Base-by-base conservation (phyloP, 2,329 filamentous ascomycete genomes). In the Elsinoe batatas region DNA sequence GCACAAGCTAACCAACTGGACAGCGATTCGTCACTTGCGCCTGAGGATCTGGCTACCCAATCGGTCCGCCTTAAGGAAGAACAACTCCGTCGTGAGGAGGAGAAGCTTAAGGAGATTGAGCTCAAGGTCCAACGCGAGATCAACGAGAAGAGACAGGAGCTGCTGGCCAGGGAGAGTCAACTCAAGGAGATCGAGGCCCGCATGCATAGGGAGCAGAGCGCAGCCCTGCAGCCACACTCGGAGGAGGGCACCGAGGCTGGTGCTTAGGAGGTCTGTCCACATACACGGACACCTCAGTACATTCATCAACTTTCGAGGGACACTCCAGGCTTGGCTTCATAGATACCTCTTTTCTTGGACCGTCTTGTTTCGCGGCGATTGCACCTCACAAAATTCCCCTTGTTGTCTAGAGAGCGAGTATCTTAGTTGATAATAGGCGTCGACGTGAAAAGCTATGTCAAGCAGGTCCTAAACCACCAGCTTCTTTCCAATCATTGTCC, bases 61-160 rank as follows among this genome's bases (percentile, higher is more conserved):
- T 97, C 91, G 36, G 93, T 98, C 61, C 90, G 93, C 62, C 85
- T 98, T 72, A 98, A 98, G 89, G 93, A 98, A 74, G 93, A 98
- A 76, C 93, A 98, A 74, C 87, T 98, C 65, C 89, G 93, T 70
- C 90, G 93, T 68, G 93, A 98, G 75, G 93, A 98, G 78, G 93
- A 98, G 86, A 98, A 98, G 80, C 85, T 98, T 61, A 88, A 93
- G 73, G 93, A 98, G 78, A 97, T 98, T 71, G 93, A 98, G 72
- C 80, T 96, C 78, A 98, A 98, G 85, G 93, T 98, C 61, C 93
- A 98, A 78, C 88, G 93, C 70, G 93, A 98, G 76, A 98, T 98
- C 79, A 95, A 96, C 76, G 93, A 97, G 82, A 98, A 98, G 83
- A 85, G 93, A 77, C 93, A 98, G 77, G 93, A 98, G 76, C 81